A percentile compares a stretch with the other conserved stretches of the same genome.
Evolutionary conservation across 73 alveolate species (phyloP).

Genomic region (Paramecium tetraurelia): DNA sequence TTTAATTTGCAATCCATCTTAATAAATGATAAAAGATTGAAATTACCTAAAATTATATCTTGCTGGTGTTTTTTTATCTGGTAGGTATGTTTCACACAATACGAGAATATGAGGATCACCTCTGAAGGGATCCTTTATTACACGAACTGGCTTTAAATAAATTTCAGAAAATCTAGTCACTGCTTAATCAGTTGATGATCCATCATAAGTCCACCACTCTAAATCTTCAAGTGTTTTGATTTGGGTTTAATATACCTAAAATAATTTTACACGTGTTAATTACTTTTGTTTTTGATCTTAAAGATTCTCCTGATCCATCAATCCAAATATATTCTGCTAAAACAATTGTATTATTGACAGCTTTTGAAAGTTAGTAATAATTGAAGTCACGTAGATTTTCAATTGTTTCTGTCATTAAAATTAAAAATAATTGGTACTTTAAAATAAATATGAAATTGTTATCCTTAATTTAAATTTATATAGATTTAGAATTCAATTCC

Average conservation of each 20-base stretch:
- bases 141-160: conserved; percentile 79
- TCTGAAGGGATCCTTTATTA: conserved; percentile 91
- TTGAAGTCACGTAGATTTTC: conserved; percentile 49
- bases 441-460: not conserved
- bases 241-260: conserved; percentile 43
- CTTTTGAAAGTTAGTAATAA: not conserved
- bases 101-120: conserved; percentile 79
- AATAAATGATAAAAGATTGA: not conserved
- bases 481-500: not conserved
- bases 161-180: conserved; percentile 87
- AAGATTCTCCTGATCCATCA: conserved; percentile 76
- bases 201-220: conserved; percentile 95
- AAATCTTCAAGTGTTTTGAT: conserved; percentile 64
- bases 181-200: conserved; percentile 91
- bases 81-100: conserved; percentile 80
- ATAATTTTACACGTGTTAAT: not conserved
- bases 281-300: conserved; percentile 75
- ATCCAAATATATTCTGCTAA: conserved; percentile 84
- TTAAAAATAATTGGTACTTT: not conserved
- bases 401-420: not conserved
- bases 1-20: conserved; percentile 51
- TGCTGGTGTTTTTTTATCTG: conserved; percentile 85
- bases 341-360: not conserved
- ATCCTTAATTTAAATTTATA: not conserved
- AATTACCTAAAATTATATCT: conserved; percentile 77